Base-by-base conservation (phyloP, 1,284 basidiomycete genomes). In the Ganoderma lingzhi region DNA sequence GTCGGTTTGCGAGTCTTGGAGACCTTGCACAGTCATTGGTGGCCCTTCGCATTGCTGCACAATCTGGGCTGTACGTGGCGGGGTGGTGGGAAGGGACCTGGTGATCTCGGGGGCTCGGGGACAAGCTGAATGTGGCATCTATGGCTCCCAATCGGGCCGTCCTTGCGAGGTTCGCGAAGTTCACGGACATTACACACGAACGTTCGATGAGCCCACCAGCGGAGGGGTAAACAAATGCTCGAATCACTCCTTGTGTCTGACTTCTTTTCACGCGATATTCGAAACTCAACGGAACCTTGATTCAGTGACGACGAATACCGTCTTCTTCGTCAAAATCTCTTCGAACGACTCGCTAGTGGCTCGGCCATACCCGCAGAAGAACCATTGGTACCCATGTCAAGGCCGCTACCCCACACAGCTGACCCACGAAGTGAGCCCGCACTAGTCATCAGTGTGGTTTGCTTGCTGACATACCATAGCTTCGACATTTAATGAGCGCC, bases 261-360 rank as follows among this genome's bases (percentile, higher is more conserved):
- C 39, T 42, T 41, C 39, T 42, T 39, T 42, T 41, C 39, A 42
- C 19, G 19, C 59, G n/a, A 28, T 15, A 28, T 30, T 39, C 37
- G 37, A 61, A 28, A 19, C 23, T 41, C 23, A 61, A 42, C 39
- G n/a, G 19, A 39, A n/a, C 19, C 23, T 17, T 28, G 19, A 41
- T 23, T n/a, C 76, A 93, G 92, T 76, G 90, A 93, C 76, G 91
- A 93, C 74, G 92, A 93, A 77, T 93, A 93, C 77, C 89, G 92
- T 64, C 79, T 93, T 56, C 84, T 94, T 10, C 88, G 92, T 45
- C 91, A 93, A 78, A 92, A 89, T 75, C 81, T 94, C 56, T 94
- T 94, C 72, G 91, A 93, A 76, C 87, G 92, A 66, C 88, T 92
- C 73, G 85, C 91, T 19, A 86, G 83, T 69, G 85, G 81, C 71